A percentile compares a stretch with the other conserved stretches of the same genome.
Evolutionary conservation across 1,139 yeast genomes (phyloP).

Genomic region (Lodderomyces orthopsilosis): DNA sequence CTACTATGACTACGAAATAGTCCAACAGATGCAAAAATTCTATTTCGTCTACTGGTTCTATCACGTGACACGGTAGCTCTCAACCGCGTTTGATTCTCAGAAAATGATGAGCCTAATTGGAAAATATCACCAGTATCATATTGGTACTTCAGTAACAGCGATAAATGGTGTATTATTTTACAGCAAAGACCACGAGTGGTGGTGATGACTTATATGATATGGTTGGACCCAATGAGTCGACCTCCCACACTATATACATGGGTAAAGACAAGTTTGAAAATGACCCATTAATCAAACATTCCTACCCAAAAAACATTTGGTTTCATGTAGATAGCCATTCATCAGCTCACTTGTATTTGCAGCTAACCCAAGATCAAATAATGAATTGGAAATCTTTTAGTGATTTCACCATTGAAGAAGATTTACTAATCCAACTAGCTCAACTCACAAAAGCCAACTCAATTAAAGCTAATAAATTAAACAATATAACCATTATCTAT

Average conservation of each 20-base stretch:
- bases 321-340: slow-evolving; percentile 81
- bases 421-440: slow-evolving; percentile 58
- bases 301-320: slow-evolving; percentile 73
- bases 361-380: slow-evolving; percentile 43
- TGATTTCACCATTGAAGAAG: slow-evolving; percentile 45
- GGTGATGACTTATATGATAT: neutral
- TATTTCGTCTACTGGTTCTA: too few relatives aligned
- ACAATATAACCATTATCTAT: slow-evolving; percentile 66
- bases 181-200: slow-evolving; percentile 21
- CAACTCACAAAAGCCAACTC: slow-evolving; percentile 81
- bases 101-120: too few relatives aligned
- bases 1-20: too few relatives aligned
- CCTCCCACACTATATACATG: slow-evolving; percentile 51
- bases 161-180: slow-evolving; percentile 65
- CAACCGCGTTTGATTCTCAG: too few relatives aligned
- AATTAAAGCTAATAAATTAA: slow-evolving; percentile 71
- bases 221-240: slow-evolving; percentile 13
- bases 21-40: too few relatives aligned
- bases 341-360: slow-evolving; percentile 78
- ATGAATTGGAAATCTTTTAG: slow-evolving; percentile 27
- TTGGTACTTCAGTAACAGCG: too few relatives aligned
- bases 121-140: too few relatives aligned
- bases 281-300: slow-evolving; percentile 68
- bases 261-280: slow-evolving; percentile 79
- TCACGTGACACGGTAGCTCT: neutral